Evolutionary conservation across 805 yeast genomes (phyloP).

Genomic region (Kazachstania taianensis): DNA sequence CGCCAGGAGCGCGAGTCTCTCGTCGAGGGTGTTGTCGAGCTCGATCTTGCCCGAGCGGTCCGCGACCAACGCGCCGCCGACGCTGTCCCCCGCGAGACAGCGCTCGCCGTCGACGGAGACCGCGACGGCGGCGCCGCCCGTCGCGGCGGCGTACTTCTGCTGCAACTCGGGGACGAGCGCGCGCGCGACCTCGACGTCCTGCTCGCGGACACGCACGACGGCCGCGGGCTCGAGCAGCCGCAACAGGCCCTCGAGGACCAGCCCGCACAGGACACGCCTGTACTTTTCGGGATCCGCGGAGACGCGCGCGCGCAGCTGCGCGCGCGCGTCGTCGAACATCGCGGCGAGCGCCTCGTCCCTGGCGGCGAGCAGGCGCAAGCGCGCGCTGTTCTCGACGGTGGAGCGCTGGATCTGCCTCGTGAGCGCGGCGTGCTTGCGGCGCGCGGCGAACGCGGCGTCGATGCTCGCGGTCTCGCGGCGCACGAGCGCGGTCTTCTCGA

Average conservation of each 20-base stretch:
- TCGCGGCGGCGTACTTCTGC: constrained; percentile 49
- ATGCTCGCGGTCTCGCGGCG: constrained; percentile 85
- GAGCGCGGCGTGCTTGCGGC: constrained; percentile 81
- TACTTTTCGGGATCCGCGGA: constrained; percentile 49
- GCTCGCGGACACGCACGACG: constrained; percentile 44
- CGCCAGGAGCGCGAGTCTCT: constrained; percentile 74
- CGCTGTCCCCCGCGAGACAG: constrained; percentile 42
- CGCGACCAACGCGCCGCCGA: constrained; percentile 74
- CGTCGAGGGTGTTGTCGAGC: constrained; percentile 87
- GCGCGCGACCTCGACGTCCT: constrained; percentile 32
- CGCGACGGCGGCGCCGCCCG: constrained; percentile 43
- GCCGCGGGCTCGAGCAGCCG: constrained; percentile 66
- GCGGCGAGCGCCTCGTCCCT: constrained; percentile 71
- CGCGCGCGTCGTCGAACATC: constrained; percentile 61
- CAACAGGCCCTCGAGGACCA: constrained; percentile 68
- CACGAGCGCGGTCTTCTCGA: constrained; percentile 91
- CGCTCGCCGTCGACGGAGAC: constrained; percentile 41
- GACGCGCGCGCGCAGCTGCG: constrained; percentile 43
- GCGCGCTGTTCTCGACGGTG: constrained; percentile 88
- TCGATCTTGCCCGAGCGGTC: constrained; percentile 75
- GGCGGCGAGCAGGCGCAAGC: constrained; percentile 80
- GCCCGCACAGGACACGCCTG: constrained; percentile 57
- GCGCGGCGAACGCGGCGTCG: constrained; percentile 68
- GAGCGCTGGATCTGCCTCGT: constrained; percentile 94
- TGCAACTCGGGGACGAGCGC: constrained; percentile 43